Evolutionary conservation across 2,329 filamentous ascomycete species (phyloP), one percentile per base, ranked within the genome.

Genomic region (Ceratocystis colombiana): DNA sequence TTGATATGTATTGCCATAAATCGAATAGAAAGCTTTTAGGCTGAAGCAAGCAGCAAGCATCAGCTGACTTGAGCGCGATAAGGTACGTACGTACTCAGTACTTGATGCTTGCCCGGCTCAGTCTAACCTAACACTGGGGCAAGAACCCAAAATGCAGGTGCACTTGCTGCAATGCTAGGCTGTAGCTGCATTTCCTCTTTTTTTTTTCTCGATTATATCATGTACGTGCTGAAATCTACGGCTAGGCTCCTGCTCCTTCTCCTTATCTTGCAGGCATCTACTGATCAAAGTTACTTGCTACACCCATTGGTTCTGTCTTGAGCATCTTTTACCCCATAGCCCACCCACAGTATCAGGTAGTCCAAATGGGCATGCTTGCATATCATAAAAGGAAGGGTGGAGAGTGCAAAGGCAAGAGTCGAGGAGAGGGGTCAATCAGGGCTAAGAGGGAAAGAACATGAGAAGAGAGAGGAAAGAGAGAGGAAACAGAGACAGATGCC

Each of bases 61-160:
- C 12, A 5, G 37, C 10, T 41, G 3, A 12, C 3, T 15, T 41
- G 37, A 41, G 12, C 10, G 37, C 37, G 48, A 53, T 25, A 53
- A 53, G 25, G 25, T 28, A 28, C 3, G 22, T 28, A 59, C 55
- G 22, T 53, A 59, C 28, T 30, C 17, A 17, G 53, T 30, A 33
- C 28, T 17, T 33, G 8, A 37, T 12, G 8, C 10, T 12, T 41
- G 37, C 37, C 37, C 10, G 3, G 37, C 37, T 41, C 10, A 3
- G 53, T 59, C 17, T 20, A 17, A 25, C 12, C 6, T 20, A 17
- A 25, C 12, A n/a, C 30, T 33, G 28, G 28, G 55, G 55, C 17
- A 59, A 59, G 17, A 59, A 12, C 55, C 55, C 55, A 59, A 59
- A 8, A 59, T 59, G 28, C 28, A 37, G 55, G 55, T 59, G 28